phyloP scores from a whole-genome alignment of 306 rosid species.

The Ziziphus jujuba region DNA sequence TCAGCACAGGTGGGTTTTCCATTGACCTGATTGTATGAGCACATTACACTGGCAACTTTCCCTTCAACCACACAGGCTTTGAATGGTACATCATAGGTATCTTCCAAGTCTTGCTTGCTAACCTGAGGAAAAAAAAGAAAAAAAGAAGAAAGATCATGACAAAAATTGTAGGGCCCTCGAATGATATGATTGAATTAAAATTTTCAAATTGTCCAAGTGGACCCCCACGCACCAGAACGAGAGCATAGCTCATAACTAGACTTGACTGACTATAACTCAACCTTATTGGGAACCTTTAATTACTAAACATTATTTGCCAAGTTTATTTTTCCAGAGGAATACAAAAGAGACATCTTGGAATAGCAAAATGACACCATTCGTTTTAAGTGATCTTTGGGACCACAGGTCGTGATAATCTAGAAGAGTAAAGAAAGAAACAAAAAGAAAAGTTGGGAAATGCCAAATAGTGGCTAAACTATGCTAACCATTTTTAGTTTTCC shows the following conservation, averaged over 20 bases:
- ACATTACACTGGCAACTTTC: conserved; percentile 89
- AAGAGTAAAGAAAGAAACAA: no score
- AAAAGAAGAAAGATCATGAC: neutral
- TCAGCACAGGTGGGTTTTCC: conserved; percentile 97
- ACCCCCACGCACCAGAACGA: neutral
- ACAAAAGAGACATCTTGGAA: neutral
- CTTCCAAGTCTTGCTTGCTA: conserved; percentile 79
- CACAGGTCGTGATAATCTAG: neutral
- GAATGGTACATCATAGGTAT: conserved; percentile 85
- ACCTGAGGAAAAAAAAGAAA: conserved; percentile 46
- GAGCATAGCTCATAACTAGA: neutral
- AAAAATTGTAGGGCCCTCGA: conserved; percentile 1
- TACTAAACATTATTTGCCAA: neutral
- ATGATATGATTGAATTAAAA: no score
- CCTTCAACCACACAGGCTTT: conserved; percentile 82
- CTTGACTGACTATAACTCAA: neutral
- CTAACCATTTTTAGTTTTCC: neutral
- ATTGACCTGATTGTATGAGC: conserved; percentile 95
- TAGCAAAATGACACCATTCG: neutral
- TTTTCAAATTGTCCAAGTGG: neutral
- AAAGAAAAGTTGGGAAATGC: no score
- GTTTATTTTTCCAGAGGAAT: neutral
- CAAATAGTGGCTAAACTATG: neutral
- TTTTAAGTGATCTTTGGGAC: no score
- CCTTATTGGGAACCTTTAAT: neutral